Evolutionary conservation across 2,329 filamentous ascomycete species (phyloP).

Genomic region (Rhynchosporium graminicola): DNA sequence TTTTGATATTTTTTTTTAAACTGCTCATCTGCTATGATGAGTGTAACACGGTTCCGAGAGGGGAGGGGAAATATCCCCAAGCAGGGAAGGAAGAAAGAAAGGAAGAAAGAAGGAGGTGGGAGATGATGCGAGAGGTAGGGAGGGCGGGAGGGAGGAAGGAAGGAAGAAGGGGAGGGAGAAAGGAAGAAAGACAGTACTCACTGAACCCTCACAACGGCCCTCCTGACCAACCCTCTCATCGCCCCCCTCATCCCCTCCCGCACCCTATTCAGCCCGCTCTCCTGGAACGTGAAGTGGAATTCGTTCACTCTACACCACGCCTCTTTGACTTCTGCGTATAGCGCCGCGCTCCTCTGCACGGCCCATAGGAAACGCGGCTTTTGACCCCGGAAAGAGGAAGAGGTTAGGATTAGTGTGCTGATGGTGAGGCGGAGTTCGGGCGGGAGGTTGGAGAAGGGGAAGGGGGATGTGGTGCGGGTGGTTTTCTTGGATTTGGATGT

Average conservation of each 20-base stretch:
- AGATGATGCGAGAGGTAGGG: no score
- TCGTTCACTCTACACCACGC: slow-evolving; percentile 15
- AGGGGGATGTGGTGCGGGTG: slow-evolving; percentile 3
- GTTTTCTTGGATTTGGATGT: background rate
- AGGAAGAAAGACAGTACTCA: background rate
- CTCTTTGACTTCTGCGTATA: slow-evolving; percentile 16
- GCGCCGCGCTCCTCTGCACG: background rate
- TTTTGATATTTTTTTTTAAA: no score
- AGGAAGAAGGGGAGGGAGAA: background rate
- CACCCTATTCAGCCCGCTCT: slow-evolving; percentile 5
- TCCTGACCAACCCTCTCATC: slow-evolving; percentile 5
- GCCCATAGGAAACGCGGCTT: slow-evolving; percentile 18
- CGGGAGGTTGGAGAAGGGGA: slow-evolving; percentile 9
- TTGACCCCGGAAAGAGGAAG: background rate
- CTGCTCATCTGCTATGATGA: no score
- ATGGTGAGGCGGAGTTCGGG: slow-evolving; percentile 13
- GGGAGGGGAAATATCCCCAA: no score
- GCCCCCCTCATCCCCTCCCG: background rate
- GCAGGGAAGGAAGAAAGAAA: no score
- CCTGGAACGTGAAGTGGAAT: slow-evolving; percentile 16
- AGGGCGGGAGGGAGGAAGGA: no score
- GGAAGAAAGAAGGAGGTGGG: no score
- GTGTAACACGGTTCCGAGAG: no score
- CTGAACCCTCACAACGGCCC: slow-evolving; percentile 5
- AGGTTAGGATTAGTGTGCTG: background rate